Conservation (phyloP, 108 stramenopile species). For the Fistulifera solaris region DNA sequence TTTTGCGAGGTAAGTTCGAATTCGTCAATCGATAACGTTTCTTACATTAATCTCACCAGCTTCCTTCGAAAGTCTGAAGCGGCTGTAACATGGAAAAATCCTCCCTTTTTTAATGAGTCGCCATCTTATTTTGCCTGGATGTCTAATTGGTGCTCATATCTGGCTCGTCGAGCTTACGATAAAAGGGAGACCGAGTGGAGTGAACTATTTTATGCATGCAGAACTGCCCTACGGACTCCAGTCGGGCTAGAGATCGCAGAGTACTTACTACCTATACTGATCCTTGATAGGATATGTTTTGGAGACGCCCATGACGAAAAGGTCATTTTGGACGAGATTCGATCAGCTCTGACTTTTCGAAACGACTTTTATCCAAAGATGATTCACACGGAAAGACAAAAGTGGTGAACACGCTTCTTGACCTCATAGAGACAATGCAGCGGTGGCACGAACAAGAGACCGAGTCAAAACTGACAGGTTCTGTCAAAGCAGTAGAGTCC, state of each 20-base stretch:
- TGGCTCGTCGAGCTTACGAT: conserved; percentile 38
- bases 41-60: background rate
- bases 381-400: conserved; percentile 42
- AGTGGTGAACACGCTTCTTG: conserved; percentile 56
- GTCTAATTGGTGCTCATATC: conserved; percentile 31
- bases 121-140: conserved; percentile 65
- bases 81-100: conserved; percentile 32
- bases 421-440: conserved; percentile 48
- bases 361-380: conserved; percentile 5
- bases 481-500: background rate
- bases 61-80: no score
- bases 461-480: background rate
- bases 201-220: conserved; percentile 57
- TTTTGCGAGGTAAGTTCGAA: conserved; percentile 33
- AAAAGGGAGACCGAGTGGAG: conserved; percentile 52
- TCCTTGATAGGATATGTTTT: conserved; percentile 76
- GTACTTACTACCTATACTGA: conserved; percentile 71
- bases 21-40: background rate
- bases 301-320: conserved; percentile 47
- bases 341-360: conserved; percentile 32
- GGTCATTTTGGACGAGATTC: conserved; percentile 48
- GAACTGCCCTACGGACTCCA: conserved; percentile 63
- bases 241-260: conserved; percentile 59
- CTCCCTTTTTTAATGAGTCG: conserved; percentile 63
- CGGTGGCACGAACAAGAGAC: conserved; percentile 46